A percentile compares a stretch with the other conserved stretches of the same genome.
phyloP scores from a whole-genome alignment of 202 grass and related monocot species.

The Digitaria exilis region DNA sequence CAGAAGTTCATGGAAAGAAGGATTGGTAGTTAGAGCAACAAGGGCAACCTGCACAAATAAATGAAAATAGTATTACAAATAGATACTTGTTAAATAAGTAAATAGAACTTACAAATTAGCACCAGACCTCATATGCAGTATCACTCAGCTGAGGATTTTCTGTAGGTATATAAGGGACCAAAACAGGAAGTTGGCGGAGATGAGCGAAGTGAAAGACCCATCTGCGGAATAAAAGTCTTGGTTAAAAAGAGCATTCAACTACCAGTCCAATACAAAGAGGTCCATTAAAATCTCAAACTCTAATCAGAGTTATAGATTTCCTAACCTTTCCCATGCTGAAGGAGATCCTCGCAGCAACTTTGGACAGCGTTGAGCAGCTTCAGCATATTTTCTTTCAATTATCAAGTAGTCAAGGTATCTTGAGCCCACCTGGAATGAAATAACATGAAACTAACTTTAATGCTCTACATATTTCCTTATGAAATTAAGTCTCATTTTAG shows the following conservation, averaged over 20 bases:
- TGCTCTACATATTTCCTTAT: conserved; percentile 20
- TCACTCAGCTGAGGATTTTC: conserved; percentile 91
- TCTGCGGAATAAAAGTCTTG: conserved; percentile 49
- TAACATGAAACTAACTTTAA: conserved; percentile 38
- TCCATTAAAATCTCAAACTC: conserved; percentile 27
- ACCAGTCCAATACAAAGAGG: conserved; percentile 14
- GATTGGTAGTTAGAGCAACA: conserved; percentile 87
- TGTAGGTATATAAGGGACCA: conserved; percentile 95
- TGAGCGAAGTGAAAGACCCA: conserved; percentile 99
- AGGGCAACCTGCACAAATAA: conserved; percentile 79
- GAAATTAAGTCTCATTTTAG: conserved; percentile 2
- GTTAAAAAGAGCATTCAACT: conserved; percentile 36
- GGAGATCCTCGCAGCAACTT: conserved; percentile 84
- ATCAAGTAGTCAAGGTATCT: conserved; percentile 98
- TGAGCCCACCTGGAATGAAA: conserved; percentile 75
- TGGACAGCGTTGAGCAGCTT: conserved; percentile 90
- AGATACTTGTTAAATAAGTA: conserved; percentile 24
- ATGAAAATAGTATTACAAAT: conserved; percentile 50
- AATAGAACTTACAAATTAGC: conserved; percentile 13
- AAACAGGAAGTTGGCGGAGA: conserved; percentile 91
- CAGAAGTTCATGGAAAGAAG: conserved; percentile 87
- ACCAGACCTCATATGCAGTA: conserved; percentile 89
- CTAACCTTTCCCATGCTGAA: conserved; percentile 98
- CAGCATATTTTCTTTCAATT: conserved; percentile 92
- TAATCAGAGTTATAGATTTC: conserved; percentile 22